Percentiles rank a stretch among this genome's conserved stretches.
Evolutionary conservation across 805 yeast species (phyloP).

Genomic region (Yamadazyma ubonensis): DNA sequence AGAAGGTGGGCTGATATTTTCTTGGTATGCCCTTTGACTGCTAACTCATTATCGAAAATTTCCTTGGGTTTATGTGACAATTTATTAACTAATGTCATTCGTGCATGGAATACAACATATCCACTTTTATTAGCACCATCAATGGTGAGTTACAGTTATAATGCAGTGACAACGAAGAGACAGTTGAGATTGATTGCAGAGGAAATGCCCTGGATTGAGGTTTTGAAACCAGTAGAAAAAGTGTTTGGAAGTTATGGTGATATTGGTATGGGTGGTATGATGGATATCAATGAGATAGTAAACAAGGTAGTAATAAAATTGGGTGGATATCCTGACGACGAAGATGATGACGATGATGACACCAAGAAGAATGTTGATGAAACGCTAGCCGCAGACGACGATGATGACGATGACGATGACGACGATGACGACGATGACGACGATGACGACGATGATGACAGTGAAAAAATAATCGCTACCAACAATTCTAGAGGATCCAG

Average conservation of each 20-base stretch:
- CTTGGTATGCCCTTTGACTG: conserved; percentile 90
- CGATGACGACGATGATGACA: conserved; percentile 21
- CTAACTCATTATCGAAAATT: conserved; percentile 87
- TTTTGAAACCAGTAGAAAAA: conserved; percentile 92
- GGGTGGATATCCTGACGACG: conserved; percentile 51
- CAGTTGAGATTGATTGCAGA: conserved; percentile 75
- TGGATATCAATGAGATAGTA: conserved; percentile 94
- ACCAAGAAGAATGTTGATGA: conserved; percentile 28
- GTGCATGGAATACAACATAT: conserved; percentile 93
- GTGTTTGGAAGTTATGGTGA: conserved; percentile 93
- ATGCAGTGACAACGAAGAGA: conserved; percentile 81
- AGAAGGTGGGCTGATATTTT: conserved; percentile 96
- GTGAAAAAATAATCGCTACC: conserved; percentile 23
- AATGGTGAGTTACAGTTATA: conserved; percentile 91
- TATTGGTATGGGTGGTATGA: conserved; percentile 99
- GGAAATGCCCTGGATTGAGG: conserved; percentile 93
- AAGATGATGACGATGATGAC: conserved; percentile 42
- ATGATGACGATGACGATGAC: conserved; percentile 47
- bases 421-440: conserved; percentile 36
- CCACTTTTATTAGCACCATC: conserved; percentile 94
- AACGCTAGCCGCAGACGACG: conserved; percentile 43
- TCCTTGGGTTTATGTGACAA: conserved; percentile 92
- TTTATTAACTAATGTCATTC: conserved; percentile 79
- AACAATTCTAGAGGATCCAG: conserved; percentile 17
- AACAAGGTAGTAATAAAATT: conserved; percentile 76